Evolutionary conservation across 2,329 filamentous ascomycete species (phyloP).

Genomic region (Davidsoniella virescens): DNA sequence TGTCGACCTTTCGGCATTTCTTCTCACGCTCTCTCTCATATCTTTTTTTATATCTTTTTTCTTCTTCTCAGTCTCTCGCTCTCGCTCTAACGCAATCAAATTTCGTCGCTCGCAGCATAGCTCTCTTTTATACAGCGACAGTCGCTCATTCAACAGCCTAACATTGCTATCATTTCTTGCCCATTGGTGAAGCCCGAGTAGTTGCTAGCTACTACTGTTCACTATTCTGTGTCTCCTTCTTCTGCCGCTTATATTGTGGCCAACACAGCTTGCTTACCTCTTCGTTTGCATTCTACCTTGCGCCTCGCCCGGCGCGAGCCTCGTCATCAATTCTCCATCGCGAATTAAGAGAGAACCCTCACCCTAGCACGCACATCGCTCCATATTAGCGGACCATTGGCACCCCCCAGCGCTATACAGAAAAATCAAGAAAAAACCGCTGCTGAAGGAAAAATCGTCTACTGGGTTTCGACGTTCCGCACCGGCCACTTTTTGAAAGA

Average conservation of each 20-base stretch:
- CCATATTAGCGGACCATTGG: neutral
- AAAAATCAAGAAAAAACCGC: neutral
- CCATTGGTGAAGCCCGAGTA: neutral
- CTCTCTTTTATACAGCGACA: neutral
- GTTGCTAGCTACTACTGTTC: neutral
- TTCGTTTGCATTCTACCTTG: neutral
- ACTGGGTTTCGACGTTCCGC: neutral
- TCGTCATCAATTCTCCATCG: slow-evolving; percentile 5
- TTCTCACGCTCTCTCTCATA: slow-evolving; percentile 6
- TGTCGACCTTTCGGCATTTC: neutral
- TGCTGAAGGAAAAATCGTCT: neutral
- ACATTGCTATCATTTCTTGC: neutral
- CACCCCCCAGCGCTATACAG: neutral
- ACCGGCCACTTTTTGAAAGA: neutral
- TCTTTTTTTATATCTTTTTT: slow-evolving; percentile 4
- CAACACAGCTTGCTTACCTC: neutral
- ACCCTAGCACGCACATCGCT: neutral
- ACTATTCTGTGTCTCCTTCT: neutral
- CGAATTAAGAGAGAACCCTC: neutral
- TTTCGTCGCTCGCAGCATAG: neutral
- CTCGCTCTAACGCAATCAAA: neutral
- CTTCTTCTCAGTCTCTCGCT: slow-evolving; percentile 5
- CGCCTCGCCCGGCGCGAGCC: slow-evolving; percentile 10
- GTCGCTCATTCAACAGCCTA: neutral
- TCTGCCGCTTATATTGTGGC: neutral